phyloP scores from a whole-genome alignment of 176 grass and related monocot genomes.

The Cenchrus americanus region DNA sequence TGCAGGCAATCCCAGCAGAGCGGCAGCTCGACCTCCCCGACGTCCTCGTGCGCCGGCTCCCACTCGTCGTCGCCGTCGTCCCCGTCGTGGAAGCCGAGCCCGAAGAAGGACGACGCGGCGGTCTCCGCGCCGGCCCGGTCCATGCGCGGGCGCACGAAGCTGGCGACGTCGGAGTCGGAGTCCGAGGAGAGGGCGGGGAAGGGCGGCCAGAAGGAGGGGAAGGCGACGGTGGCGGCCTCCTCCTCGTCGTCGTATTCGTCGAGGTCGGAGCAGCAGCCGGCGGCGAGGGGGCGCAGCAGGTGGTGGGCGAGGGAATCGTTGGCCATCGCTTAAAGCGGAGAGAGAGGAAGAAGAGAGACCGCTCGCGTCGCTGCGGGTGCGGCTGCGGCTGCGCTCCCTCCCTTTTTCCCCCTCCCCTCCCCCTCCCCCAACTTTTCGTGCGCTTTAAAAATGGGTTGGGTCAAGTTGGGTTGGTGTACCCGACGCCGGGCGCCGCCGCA shows the following conservation, averaged over 20 bases:
- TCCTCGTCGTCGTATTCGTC: conserved; percentile 16
- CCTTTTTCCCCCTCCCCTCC: not conserved
- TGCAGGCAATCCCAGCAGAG: conserved; percentile 68
- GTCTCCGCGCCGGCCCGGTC: conserved; percentile 11
- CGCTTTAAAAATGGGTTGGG: conserved; percentile 42
- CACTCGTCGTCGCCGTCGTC: conserved; percentile 18
- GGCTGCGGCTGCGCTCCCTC: not conserved
- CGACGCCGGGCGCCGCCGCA: conserved; percentile 29
- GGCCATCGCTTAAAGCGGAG: conserved; percentile 49
- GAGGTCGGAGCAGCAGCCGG: conserved; percentile 34
- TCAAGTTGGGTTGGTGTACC: conserved; percentile 46
- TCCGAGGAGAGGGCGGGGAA: conserved; percentile 51
- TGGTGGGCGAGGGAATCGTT: conserved; percentile 46
- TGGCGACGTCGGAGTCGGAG: conserved; percentile 41
- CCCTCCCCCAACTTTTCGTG: conserved; percentile 13
- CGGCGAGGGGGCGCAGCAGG: conserved; percentile 44
- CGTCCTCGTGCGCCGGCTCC: conserved; percentile 38
- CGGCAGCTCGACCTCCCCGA: conserved; percentile 48
- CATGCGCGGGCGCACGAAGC: conserved; percentile 32
- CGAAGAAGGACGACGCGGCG: conserved; percentile 48
- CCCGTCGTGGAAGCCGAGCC: conserved; percentile 44
- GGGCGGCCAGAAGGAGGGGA: conserved; percentile 53
- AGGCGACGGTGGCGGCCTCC: not conserved
- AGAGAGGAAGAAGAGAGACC: conserved; percentile 2
- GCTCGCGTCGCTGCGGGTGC: not conserved